Evolutionary conservation across 2,329 filamentous ascomycete genomes (phyloP), one percentile per base, ranked within the genome.

Genomic region (Monilinia laxa): DNA sequence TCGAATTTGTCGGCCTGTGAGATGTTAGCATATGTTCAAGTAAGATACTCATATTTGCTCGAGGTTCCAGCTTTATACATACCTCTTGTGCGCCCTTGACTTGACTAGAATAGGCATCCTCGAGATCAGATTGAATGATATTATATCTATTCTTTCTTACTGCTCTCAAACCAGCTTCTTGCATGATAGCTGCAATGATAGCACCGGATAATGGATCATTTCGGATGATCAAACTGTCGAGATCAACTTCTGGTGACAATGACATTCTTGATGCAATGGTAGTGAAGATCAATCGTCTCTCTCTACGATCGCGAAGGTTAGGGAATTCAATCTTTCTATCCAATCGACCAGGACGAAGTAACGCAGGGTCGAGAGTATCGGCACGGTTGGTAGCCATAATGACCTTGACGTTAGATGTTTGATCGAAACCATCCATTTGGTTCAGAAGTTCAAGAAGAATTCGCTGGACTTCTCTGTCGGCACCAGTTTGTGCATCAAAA

Each of bases 321-420:
- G 95, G 95, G 80, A 99, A 99, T 80, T 99, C 95, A 72, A 99
- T 99, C 85, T 99, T 99, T 77, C 95, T 87, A 80, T 99, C 95
- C 68, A 99, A 85, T 82, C 95, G 93, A 72, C 95, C 95, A 42
- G 95, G 95, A 75, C 95, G 92, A 69, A 99, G 87, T 69, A 99
- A 85, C 53, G 95, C 95, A 20, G 95, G 95, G 78, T 99, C 95
- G 71, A 99, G 85, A 9, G 95, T 99, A 79, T 98, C 95, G 72
- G 95, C 94, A 78, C 95, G 90, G 83, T 99, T 99, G 73, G 95
- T 99, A 72, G 95, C 95, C 95, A 99, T 99, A 82, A 99, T 99
- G 78, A 99, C 95, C 83, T 99, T 99, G 80, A 99, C 95, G 80
- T 99, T 99, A 78, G 92, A 91, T 0, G 93, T 97, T 80, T 99